Conservation (phyloP, 768 basidiomycete genomes). For the Tylopilus sp. region DNA sequence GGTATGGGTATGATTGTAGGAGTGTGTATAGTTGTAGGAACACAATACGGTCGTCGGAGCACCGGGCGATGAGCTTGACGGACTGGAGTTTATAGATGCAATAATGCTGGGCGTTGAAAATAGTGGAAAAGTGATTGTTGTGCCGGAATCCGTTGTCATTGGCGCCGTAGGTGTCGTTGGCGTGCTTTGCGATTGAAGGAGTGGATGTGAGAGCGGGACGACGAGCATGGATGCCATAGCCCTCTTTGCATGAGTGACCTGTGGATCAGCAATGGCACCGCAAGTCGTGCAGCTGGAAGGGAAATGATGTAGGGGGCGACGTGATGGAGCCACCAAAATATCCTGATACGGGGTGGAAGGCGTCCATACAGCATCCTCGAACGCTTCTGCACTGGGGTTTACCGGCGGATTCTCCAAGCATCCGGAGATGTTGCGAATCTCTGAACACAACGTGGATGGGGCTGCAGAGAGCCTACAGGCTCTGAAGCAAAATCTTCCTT, state of each 20-base stretch:
- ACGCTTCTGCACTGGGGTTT: constrained; percentile 42
- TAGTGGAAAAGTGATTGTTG: constrained; percentile 9
- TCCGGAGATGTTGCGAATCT: constrained; percentile 55
- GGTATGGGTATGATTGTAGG: background rate
- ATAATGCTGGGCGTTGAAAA: background rate
- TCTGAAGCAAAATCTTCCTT: constrained; percentile 66
- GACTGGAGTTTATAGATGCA: background rate
- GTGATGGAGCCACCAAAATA: constrained; percentile 48
- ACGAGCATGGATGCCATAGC: constrained; percentile 12
- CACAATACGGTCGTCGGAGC: background rate
- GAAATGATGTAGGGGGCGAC: constrained; percentile 56
- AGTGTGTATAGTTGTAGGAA: background rate
- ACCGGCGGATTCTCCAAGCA: constrained; percentile 64
- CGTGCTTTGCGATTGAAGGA: background rate
- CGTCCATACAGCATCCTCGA: constrained; percentile 48
- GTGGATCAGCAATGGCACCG: constrained; percentile 50
- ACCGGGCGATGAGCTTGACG: background rate
- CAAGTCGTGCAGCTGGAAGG: constrained; percentile 52
- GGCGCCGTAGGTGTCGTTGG: background rate
- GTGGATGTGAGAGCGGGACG: background rate
- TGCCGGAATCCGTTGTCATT: background rate
- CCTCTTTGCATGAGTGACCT: constrained; percentile 28
- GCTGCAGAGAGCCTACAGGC: constrained; percentile 54
- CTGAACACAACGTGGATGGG: constrained; percentile 56
- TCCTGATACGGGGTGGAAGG: constrained; percentile 67